Evolutionary conservation across 1,284 basidiomycete species (phyloP).

Genomic region (Rhodofomes roseus): DNA sequence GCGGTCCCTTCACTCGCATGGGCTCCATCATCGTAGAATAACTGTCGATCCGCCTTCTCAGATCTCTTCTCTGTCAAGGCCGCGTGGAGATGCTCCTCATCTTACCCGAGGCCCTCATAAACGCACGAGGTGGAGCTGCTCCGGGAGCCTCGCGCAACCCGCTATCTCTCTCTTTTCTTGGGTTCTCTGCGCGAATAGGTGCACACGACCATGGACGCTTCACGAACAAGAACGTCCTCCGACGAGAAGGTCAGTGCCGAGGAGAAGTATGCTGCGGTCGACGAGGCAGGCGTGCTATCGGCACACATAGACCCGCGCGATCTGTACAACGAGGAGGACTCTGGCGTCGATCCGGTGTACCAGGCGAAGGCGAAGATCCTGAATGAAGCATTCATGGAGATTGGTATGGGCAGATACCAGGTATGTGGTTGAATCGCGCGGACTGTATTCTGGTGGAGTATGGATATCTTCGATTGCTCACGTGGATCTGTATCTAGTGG

Average conservation of each 20-base stretch:
- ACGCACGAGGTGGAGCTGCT: not conserved
- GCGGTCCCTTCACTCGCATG: too few relatives aligned
- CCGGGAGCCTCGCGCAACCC: not conserved
- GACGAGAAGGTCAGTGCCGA: constrained; percentile 5
- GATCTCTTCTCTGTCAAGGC: not conserved
- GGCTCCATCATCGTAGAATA: not conserved
- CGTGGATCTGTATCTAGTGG: constrained; percentile 31
- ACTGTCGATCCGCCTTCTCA: not conserved
- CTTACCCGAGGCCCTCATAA: not conserved
- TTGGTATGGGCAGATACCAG: constrained; percentile 74
- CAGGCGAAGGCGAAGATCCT: constrained; percentile 58
- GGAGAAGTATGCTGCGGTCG: not conserved
- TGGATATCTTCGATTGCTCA: not conserved
- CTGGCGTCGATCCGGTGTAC: constrained; percentile 55
- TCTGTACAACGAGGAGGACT: constrained; percentile 41
- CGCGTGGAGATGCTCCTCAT: not conserved
- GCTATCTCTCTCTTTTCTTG: too few relatives aligned
- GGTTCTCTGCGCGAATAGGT: not conserved
- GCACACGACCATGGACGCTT: constrained; percentile 1
- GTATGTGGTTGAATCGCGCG: constrained; percentile 33
- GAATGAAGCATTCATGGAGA: constrained; percentile 65
- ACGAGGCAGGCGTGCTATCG: constrained; percentile 2
- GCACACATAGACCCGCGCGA: constrained; percentile 29
- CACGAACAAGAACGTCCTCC: not conserved
- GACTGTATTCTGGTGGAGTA: not conserved